Percentiles rank a stretch among this genome's conserved stretches.
Evolutionary conservation across 2,329 filamentous ascomycete genomes (phyloP).

Genomic region (Verticillium zaregamsianum): DNA sequence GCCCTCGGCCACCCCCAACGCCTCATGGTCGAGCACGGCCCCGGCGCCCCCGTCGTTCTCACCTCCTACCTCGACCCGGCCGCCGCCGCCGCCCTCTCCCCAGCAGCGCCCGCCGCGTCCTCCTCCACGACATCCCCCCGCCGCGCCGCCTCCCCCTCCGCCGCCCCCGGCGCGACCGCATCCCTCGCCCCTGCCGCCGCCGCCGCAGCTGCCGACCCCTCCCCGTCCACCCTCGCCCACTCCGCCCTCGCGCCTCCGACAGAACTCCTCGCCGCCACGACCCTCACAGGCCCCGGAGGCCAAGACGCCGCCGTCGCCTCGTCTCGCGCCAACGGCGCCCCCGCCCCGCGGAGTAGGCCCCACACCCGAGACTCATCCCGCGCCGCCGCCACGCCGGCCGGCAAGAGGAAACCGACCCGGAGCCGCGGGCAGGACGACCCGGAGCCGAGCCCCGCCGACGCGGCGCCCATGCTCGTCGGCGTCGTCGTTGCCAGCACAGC

Average conservation of each 20-base stretch:
- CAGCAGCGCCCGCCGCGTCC: background rate
- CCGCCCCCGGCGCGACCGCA: background rate
- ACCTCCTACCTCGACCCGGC: conserved; percentile 42
- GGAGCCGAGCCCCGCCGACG: conserved; percentile 20
- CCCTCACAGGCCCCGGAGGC: background rate
- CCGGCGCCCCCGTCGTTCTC: conserved; percentile 35
- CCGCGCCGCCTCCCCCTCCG: conserved; percentile 1
- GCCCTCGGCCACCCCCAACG: conserved; percentile 50
- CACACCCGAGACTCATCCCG: conserved; percentile 1
- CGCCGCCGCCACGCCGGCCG: conserved; percentile 7
- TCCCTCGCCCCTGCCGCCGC: background rate
- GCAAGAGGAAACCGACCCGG: conserved; percentile 2
- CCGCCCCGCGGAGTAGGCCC: background rate
- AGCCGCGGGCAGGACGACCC: background rate
- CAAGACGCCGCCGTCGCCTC: background rate
- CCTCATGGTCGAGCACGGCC: conserved; percentile 54
- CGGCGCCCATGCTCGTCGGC: conserved; percentile 49
- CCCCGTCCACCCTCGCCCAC: conserved; percentile 3
- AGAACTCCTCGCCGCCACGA: background rate
- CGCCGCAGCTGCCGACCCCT: background rate
- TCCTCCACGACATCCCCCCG: conserved; percentile 2
- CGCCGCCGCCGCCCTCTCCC: conserved; percentile 2
- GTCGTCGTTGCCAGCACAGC: conserved; percentile 48
- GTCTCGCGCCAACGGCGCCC: background rate
- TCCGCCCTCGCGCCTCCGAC: conserved; percentile 1